A percentile compares a stretch with the other conserved stretches of the same genome.
These are phyloP conservation scores for Malassezia globosa DNA, from an alignment of 1,284 basidiomycete genomes.

Conservation along the genomic window DNA sequence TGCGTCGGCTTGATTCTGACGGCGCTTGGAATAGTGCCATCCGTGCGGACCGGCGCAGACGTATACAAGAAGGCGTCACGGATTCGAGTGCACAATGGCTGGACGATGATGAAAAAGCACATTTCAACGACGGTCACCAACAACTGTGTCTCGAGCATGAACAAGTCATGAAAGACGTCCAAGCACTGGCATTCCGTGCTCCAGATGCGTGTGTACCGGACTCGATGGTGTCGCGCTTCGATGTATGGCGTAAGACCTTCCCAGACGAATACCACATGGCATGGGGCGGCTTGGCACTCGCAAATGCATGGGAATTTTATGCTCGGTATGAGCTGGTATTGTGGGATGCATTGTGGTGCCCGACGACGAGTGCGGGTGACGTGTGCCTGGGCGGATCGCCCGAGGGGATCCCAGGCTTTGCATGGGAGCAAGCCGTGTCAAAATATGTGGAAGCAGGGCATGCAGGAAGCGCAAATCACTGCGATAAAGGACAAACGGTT, in stretches of 20 bases:
- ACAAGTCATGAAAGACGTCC: constrained; percentile 24
- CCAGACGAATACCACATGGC: constrained; percentile 31
- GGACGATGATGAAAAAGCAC: constrained; percentile 1
- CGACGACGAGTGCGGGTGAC: not conserved
- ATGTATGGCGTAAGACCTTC: constrained; percentile 26
- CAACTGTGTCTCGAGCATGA: constrained; percentile 18
- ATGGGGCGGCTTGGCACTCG: constrained; percentile 40
- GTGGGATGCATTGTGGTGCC: constrained; percentile 21
- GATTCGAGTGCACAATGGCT: constrained; percentile 4
- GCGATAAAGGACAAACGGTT: too few relatives aligned
- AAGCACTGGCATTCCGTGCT: constrained; percentile 34
- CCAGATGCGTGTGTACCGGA: not conserved
- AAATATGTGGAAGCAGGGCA: constrained; percentile 3
- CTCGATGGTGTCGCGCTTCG: constrained; percentile 32
- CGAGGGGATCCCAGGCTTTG: constrained; percentile 4
- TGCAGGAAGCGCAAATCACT: not conserved
- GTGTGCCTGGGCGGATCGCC: not conserved
- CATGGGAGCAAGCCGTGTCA: constrained; percentile 12
- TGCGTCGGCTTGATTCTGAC: constrained; percentile 9
- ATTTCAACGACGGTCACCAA: not conserved
- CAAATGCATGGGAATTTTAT: constrained; percentile 39
- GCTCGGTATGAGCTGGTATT: constrained; percentile 25
- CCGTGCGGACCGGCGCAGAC: constrained; percentile 3
- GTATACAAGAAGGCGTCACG: not conserved
- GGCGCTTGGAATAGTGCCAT: constrained; percentile 3